Percentiles rank a stretch among this genome's conserved stretches.
Evolutionary conservation across 805 yeast species (phyloP).

Genomic region (Candida tammaniensis): DNA sequence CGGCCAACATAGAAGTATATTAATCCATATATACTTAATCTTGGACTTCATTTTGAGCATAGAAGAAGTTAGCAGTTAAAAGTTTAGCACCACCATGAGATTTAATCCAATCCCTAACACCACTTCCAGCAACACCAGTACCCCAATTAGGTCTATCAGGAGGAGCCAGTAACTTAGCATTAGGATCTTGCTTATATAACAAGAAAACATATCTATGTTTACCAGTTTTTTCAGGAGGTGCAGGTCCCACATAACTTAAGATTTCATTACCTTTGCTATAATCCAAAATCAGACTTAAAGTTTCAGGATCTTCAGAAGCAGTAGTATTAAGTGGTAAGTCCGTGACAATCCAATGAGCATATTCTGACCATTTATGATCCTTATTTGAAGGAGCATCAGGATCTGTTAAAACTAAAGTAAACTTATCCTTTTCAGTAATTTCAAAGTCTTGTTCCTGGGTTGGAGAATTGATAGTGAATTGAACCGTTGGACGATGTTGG

Average conservation of each 20-base stretch:
- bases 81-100: constrained; percentile 56
- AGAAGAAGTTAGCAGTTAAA: constrained; percentile 78
- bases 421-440: constrained; percentile 47
- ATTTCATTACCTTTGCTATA: constrained; percentile 39
- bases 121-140: constrained; percentile 74
- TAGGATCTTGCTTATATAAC: constrained; percentile 63
- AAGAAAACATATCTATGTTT: constrained; percentile 83
- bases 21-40: constrained; percentile 5
- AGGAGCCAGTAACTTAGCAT: constrained; percentile 41
- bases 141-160: constrained; percentile 78
- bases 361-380: constrained; percentile 88
- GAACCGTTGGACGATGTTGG: constrained; percentile 63
- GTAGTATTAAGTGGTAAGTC: constrained; percentile 43
- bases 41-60: constrained; percentile 57
- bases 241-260: constrained; percentile 74
- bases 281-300: constrained; percentile 32
- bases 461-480: constrained; percentile 57
- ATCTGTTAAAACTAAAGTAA: constrained; percentile 79
- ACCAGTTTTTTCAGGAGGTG: constrained; percentile 85
- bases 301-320: constrained; percentile 18
- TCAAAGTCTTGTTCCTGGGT: constrained; percentile 41
- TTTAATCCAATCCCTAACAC: constrained; percentile 71
- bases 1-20: constrained; percentile 8
- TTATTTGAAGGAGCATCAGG: constrained; percentile 90
- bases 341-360: constrained; percentile 66